Evolutionary conservation across 1,139 yeast genomes (phyloP).

Genomic region (Nakaseomyces delphensis): DNA sequence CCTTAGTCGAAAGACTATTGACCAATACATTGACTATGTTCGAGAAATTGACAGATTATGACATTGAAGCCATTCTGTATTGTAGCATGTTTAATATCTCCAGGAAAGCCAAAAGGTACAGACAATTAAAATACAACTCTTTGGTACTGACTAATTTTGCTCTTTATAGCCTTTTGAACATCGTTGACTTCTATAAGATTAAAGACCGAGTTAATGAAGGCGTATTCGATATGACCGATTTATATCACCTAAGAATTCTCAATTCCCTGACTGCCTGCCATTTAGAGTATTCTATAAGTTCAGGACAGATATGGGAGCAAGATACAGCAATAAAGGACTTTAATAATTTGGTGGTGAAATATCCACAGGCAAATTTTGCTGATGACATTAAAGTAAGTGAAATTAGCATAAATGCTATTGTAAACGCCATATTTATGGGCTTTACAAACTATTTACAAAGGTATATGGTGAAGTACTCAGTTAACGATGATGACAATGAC

Average conservation of each 20-base stretch:
- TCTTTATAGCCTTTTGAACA: conserved; percentile 38
- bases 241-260: conserved; percentile 44
- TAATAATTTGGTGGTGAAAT: conserved; percentile 36
- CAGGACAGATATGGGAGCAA: conserved; percentile 32
- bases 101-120: conserved; percentile 37
- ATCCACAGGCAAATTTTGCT: conserved; percentile 40
- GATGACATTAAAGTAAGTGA: conserved; percentile 44
- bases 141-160: conserved; percentile 44
- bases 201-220: conserved; percentile 32
- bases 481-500: neutral
- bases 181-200: conserved; percentile 38
- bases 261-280: conserved; percentile 43
- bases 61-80: conserved; percentile 46
- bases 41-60: conserved; percentile 45
- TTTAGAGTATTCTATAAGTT: conserved; percentile 41
- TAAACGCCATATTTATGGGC: conserved; percentile 25
- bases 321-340: conserved; percentile 28
- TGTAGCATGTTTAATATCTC: conserved; percentile 44
- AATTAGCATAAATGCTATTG: conserved; percentile 35
- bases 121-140: conserved; percentile 41
- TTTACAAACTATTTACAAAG: conserved; percentile 21
- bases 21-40: conserved; percentile 41
- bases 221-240: conserved; percentile 33
- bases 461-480: conserved; percentile 1
- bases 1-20: conserved; percentile 38